Evolutionary conservation across 805 yeast species (phyloP), one percentile per base, ranked within the genome.

Genomic region (Metschnikowia kunwiensis): DNA sequence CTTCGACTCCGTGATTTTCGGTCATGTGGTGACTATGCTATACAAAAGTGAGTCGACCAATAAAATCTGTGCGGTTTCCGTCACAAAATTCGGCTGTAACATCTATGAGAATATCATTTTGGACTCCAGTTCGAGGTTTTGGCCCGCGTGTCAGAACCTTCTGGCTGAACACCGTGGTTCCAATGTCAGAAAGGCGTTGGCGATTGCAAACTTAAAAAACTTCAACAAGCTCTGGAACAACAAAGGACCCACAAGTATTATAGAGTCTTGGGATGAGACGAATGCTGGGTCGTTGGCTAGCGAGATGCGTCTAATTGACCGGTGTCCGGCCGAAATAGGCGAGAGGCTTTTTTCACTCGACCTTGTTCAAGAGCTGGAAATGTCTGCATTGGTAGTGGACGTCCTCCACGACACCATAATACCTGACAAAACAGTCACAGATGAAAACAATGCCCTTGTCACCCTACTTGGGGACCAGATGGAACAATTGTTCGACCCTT

Each of bases 401-500:
- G 82, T 86, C 4, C 70, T 89, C 1, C 89, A 89, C 55, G 63
- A 62, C 38, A 75, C 74, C 38, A 15, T 9, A 11, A 8, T 9
- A 12, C 74, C 77, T 42, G 57, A 68, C 9, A 34, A 41, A 8
- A 73, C 69, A 33, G 54, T 50, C 2, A 68, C 72, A 2, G 70
- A 77, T 16, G 65, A 73, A 11, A 91, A 89, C 58, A 88, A 89
- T 53, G 77, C 71, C 40, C 57, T 91, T 14, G 96, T 88, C 0
- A 82, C 72, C 42, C 57, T 82, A 23, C 61, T 91, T 5, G 97
- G 97, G 1, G 81, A 80, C 27, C 97, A 89, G 57, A 62, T 86
- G 27, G 96, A 89, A 46, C 91, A 83, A 49, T 61, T 91, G 24
- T 91, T 91, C 58, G 94, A 91, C 52, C 96, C 97, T 1, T 61